Evolutionary conservation across 805 yeast genomes (phyloP).

Genomic region (Debaryomyces maramus): DNA sequence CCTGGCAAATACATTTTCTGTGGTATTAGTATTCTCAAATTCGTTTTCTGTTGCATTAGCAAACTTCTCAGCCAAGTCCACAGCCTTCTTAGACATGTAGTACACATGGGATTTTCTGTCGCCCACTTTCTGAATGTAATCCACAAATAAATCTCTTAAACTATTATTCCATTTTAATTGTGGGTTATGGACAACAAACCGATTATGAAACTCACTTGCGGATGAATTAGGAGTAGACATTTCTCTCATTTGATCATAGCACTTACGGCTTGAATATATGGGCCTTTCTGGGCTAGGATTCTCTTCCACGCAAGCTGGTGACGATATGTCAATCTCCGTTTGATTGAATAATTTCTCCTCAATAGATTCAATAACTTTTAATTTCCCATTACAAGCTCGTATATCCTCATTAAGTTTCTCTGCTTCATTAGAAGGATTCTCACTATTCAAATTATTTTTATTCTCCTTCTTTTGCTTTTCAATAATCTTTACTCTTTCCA

Average conservation of each 20-base stretch:
- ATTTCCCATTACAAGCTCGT: conserved; percentile 17
- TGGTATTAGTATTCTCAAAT: conserved; percentile 14
- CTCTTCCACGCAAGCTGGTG: background rate
- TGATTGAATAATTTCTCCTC: conserved; percentile 24
- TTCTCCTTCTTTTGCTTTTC: conserved; percentile 28
- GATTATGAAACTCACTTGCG: conserved; percentile 53
- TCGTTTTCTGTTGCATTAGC: conserved; percentile 11
- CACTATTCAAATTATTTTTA: conserved; percentile 20
- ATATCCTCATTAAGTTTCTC: conserved; percentile 7
- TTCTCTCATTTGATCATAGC: conserved; percentile 24
- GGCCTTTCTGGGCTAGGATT: background rate
- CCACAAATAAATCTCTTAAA: conserved; percentile 61
- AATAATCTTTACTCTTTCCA: conserved; percentile 15
- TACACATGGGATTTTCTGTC: conserved; percentile 45
- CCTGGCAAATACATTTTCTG: conserved; percentile 17
- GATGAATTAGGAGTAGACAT: conserved; percentile 21
- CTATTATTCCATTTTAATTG: conserved; percentile 77
- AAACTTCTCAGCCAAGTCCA: conserved; percentile 35
- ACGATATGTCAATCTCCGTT: conserved; percentile 5
- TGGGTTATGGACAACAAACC: conserved; percentile 71
- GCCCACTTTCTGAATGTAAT: conserved; percentile 49
- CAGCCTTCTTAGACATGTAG: conserved; percentile 50
- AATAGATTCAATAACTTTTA: conserved; percentile 25
- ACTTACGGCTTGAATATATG: conserved; percentile 19
- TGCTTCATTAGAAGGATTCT: conserved; percentile 15